A percentile compares a stretch with the other conserved stretches of the same genome.
phyloP scores from a whole-genome alignment of 345 rosid species.

The Boechera stricta region DNA sequence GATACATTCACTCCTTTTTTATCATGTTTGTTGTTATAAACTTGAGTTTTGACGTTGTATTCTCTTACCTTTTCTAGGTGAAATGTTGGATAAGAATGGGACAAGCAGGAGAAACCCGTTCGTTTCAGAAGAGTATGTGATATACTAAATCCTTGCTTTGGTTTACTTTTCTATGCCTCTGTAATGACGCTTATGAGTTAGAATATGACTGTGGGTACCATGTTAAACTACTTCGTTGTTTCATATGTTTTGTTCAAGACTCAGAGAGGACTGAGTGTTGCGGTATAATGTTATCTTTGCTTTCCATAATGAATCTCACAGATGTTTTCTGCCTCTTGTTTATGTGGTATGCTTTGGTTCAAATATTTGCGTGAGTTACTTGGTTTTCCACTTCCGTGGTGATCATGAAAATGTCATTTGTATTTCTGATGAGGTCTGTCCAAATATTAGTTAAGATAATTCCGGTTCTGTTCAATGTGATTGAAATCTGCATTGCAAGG shows the following conservation, averaged over 20 bases:
- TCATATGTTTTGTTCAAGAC: neutral
- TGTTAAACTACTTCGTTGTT: neutral
- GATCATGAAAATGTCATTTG: constrained; percentile 17
- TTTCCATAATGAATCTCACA: neutral
- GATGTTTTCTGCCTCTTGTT: constrained; percentile 5
- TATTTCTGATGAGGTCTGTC: constrained; percentile 7
- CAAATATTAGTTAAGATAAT: constrained; percentile 14
- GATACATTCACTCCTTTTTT: constrained; percentile 2
- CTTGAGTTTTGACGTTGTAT: constrained; percentile 7
- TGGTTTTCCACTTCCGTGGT: constrained; percentile 6
- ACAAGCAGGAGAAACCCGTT: constrained; percentile 26
- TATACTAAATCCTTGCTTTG: neutral
- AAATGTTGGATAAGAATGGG: constrained; percentile 34
- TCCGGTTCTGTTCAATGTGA: constrained; percentile 6
- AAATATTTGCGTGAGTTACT: neutral
- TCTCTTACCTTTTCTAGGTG: constrained; percentile 26
- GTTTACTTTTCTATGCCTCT: constrained; percentile 12
- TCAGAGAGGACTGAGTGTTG: neutral
- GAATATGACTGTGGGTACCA: neutral
- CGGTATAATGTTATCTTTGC: neutral
- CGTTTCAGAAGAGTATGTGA: constrained; percentile 45
- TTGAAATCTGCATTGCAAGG: constrained; percentile 22
- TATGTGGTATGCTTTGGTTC: constrained; percentile 8
- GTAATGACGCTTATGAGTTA: neutral
- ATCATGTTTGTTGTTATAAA: constrained; percentile 4